Conservation (phyloP, 306 rosid species). For the Citrullus mucosospermus region DNA sequence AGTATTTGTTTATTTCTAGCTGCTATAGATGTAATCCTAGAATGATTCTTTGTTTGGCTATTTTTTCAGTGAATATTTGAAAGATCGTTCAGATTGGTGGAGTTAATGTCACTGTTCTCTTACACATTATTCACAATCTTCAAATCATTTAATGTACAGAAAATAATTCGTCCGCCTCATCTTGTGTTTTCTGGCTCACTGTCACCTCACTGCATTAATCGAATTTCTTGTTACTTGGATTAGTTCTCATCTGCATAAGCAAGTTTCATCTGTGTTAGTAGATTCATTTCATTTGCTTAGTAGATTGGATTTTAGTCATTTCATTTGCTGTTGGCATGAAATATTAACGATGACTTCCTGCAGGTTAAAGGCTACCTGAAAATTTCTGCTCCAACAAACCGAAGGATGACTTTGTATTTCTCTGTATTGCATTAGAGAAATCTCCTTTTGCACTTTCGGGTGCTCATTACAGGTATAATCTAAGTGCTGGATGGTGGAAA, state of each 20-base stretch:
- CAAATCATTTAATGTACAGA: background rate
- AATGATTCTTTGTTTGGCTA: background rate
- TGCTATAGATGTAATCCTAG: background rate
- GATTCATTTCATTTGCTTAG: background rate
- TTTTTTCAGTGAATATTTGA: background rate
- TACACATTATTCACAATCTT: background rate
- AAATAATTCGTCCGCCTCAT: background rate
- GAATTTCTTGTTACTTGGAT: background rate
- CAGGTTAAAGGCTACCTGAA: slow-evolving; percentile 2
- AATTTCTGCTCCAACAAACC: background rate
- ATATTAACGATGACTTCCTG: background rate
- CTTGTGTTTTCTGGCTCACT: background rate
- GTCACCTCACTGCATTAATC: background rate
- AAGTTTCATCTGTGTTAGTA: background rate
- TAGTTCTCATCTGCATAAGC: background rate
- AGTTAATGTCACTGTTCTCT: background rate
- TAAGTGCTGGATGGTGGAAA: background rate
- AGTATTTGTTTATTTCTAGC: background rate
- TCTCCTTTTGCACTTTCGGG: background rate
- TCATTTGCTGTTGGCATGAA: background rate
- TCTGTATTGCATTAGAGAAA: background rate
- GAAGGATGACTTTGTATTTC: background rate
- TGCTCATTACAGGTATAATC: background rate
- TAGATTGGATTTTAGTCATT: background rate
- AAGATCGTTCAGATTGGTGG: background rate